Evolutionary conservation across 129 eudicot genomes (phyloP).

Genomic region (Flaveria linearis): DNA sequence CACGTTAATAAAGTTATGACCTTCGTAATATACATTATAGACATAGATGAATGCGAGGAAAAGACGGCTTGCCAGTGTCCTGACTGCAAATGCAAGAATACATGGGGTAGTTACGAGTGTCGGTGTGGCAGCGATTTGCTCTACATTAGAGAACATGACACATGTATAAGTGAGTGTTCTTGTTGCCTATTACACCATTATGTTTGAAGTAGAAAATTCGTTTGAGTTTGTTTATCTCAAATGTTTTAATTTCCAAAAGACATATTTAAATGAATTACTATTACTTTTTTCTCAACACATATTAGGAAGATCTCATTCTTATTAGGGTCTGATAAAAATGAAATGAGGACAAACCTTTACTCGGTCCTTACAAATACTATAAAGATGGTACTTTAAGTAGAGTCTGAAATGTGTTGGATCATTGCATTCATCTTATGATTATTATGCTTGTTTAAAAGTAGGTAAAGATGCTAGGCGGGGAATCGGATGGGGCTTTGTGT

Average conservation of each 20-base stretch:
- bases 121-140: slow-evolving; percentile 59
- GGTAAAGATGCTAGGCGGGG: slow-evolving; percentile 53
- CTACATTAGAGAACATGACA: slow-evolving; percentile 85
- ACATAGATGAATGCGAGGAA: slow-evolving; percentile 85
- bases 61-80: slow-evolving; percentile 80
- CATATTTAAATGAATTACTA: neutral
- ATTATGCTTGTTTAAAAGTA: slow-evolving; percentile 24
- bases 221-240: neutral
- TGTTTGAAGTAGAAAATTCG: neutral
- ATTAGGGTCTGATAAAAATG: neutral
- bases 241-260: neutral
- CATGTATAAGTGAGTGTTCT: slow-evolving; percentile 67
- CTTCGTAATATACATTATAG: slow-evolving; percentile 39
- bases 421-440: neutral
- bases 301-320: neutral
- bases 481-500: slow-evolving; percentile 64
- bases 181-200: neutral
- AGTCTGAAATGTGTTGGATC: neutral
- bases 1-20: neutral
- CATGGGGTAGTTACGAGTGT: slow-evolving; percentile 92
- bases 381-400: neutral
- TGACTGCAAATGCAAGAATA: slow-evolving; percentile 83
- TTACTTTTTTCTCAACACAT: neutral
- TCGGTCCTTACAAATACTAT: neutral
- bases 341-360: neutral